Evolutionary conservation across 2,329 filamentous ascomycete genomes (phyloP).

Genomic region (Penicillium hordei): DNA sequence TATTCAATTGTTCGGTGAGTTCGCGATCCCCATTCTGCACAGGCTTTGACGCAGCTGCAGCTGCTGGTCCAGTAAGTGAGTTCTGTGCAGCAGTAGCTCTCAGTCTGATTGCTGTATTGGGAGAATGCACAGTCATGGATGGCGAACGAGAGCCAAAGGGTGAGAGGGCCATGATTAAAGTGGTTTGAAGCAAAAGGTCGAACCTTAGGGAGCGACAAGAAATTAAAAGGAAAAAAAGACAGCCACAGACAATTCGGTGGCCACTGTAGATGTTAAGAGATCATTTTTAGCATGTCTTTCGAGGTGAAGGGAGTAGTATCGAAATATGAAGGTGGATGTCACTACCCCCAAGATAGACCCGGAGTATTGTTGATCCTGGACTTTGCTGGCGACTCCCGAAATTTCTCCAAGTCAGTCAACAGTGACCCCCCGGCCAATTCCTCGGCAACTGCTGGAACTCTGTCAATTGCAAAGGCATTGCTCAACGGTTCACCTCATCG

Average conservation of each 20-base stretch:
- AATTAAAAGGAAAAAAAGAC: neutral
- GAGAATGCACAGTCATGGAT: conserved; percentile 33
- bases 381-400: conserved; percentile 22
- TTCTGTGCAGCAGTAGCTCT: conserved; percentile 37
- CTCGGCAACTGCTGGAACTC: neutral
- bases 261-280: neutral
- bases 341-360: conserved; percentile 4
- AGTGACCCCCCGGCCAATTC: conserved; percentile 9
- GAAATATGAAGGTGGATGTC: neutral
- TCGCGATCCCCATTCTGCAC: conserved; percentile 37
- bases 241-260: neutral
- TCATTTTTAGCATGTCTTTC: conserved; percentile 2
- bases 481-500: neutral
- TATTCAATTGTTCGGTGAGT: conserved; percentile 73
- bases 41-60: conserved; percentile 14
- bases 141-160: conserved; percentile 44
- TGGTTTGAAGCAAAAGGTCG: neutral
- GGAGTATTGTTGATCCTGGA: conserved; percentile 37
- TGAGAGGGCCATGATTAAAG: conserved; percentile 43
- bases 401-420: conserved; percentile 27
- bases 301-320: neutral
- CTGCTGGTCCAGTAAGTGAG: conserved; percentile 19
- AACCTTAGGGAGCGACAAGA: neutral
- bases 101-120: conserved; percentile 34
- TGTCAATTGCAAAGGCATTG: neutral